Evolutionary conservation across 225 moss, liverwort and hornwort genomes (phyloP), one percentile per base, ranked within the genome.

Genomic region (Takakia lepidozioides): DNA sequence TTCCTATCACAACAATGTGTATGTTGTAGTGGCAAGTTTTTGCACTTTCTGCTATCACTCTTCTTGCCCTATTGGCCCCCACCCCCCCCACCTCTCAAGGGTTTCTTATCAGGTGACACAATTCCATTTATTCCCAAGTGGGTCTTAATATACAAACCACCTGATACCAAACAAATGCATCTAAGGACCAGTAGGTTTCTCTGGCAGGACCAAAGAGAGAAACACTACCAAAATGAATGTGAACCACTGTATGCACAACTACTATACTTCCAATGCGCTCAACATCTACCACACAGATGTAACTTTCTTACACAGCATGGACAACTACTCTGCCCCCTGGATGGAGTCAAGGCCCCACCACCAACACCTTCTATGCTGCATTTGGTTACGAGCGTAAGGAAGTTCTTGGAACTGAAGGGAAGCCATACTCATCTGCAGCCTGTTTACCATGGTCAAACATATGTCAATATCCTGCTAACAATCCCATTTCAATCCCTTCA

Each of bases 341-440:
- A 20, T 24, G 23, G 27, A 60, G 46, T n/a, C n/a, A n/a, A 46
- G 51, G 45, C 37, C 17, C 38, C 22, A 27, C 29, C 43, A 21
- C 20, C 14, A 11, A 7, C 23, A 46, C 45, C 44, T 50, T 54
- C 58, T 54, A 51, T 38, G 41, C 55, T 8, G 18, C 26, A 18
- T 9, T 1, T 49, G 59, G 46, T 78, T 71, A 98, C 35, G 91
- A 85, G 72, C 91, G 80, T 52, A 91, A 68, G 27, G 80, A 76
- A 2, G 85, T 45, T 61, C 95, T 87, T 19, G 95, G 85, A 59
- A 90, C 80, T 50, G 69, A 26, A 23, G 95, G 95, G 43, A 95
- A 87, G 44, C 91, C 91, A 29, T 68, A 91, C 55, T 91, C 91
- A 67, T 98, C 82, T 46, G 70, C 85, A 63, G 75, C 77, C 84